Evolutionary conservation across 371 early-diverging fungal genomes (phyloP), one percentile per base, ranked within the genome.

Genomic region (Mucor indicus): DNA sequence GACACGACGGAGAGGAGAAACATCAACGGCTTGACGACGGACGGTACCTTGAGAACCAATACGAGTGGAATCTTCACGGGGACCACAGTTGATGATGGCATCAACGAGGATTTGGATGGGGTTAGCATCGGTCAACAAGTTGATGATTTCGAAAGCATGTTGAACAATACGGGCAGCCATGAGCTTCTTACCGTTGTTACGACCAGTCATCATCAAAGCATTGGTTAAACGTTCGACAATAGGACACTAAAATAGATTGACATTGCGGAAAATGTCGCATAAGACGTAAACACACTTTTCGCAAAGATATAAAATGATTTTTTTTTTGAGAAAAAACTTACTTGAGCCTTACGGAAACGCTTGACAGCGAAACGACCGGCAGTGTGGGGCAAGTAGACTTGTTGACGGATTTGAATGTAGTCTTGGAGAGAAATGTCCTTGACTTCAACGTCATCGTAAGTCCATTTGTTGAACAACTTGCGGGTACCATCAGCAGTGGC

Each of bases 1-100:
- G 68, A 99, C 93, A 61, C 99, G 84, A 65, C 98, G 90, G 43
- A 95, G 82, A 41, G 99, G 98, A 53, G 98, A 96, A 39, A 99
- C 98, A 91, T 99, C 99, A 61, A 99, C 99, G 62, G 98, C 98
- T 78, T 98, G 96, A 77, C 99, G 93, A 82, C 98, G 94, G 81
- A 97, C 96, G 67, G 95, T 93, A 80, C 99, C 99, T 58, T 91
- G 90, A 61, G 92, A 89, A 67, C 99, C 99, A 67, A 99, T 93
- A 77, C 99, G 91, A 75, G 98, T 97, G 41, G 97, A 96, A 74
- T 96, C 96, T 85, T 99, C 99, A 68, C 99, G 88, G 56, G 99
- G 98, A 53, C 99, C 99, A 60, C 95, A 93, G 92, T 99, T 98
- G 82, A 93, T 88, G 77, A 98, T 90, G 63, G 99, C 98, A 77